Evolutionary conservation across 1,284 basidiomycete species (phyloP), one percentile per base, ranked within the genome.

Genomic region (Boletellus deceptivus): DNA sequence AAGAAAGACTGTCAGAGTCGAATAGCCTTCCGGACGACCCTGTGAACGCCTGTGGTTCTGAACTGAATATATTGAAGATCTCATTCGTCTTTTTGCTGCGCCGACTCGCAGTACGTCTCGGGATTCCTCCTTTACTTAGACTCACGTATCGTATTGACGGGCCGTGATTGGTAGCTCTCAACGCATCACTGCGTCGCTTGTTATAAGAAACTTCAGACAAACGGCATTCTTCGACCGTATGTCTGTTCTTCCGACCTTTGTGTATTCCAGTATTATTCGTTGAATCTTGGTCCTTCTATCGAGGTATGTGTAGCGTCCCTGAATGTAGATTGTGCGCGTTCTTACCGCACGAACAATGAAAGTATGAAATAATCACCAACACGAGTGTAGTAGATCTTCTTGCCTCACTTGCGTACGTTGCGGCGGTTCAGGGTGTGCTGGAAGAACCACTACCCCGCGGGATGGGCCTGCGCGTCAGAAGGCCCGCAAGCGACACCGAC

Each of bases 171-270:
- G 25, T 42, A 85, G 83, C 72, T 85, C 13, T 84, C 82, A 55
- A 76, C 80, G 1, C 73, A 77, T 20, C 84, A 78, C 59, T 86
- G 83, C 55, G 70, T 83, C 13, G 79, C 84, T 8, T 86, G 83
- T 61, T 82, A 85, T 52, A 76, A 78, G 55, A 77, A 73, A 50
- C 72, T 85, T 31, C 57, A 70, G 10, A 71, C 69, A 41, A 78
- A 75, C 52, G 80, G 82, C 54, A 78, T 78, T 0, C 75, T 86
- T 50, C 84, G 84, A 60, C 83, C 83, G 6, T 85, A 84, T 58
- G 82, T 85, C 14, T 86, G 83, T 59, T 72, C 77, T 51, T 74
- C 73, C 13, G 77, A 75, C 52, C 70, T 86, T 3, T 86, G 83
- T 61, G 70, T 76, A 3, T 85, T 83, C 58, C 83, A 83, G 56